These are phyloP conservation scores for Hawksworthiomyces lignivorus DNA, from an alignment of 2,329 filamentous ascomycete genomes.

Conservation along the genomic window DNA sequence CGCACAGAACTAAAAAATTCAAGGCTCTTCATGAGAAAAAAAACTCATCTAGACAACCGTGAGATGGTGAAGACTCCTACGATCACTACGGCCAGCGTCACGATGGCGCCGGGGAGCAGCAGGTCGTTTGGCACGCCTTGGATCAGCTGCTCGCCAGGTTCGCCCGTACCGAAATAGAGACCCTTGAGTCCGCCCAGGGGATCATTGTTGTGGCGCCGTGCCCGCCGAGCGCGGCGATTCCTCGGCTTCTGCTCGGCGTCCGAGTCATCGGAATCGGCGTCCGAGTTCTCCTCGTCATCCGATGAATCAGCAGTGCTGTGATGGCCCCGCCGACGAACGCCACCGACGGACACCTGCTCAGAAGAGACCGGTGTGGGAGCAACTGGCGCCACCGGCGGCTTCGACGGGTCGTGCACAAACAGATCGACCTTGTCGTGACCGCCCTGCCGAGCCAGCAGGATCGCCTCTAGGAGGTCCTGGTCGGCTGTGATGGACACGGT, in stretches of 20 bases:
- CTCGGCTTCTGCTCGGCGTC: conserved; percentile 8
- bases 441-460: conserved; percentile 69
- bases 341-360: conserved; percentile 40
- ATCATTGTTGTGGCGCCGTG: conserved; percentile 18
- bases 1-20: not conserved
- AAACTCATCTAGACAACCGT: conserved; percentile 44
- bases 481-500: conserved; percentile 95
- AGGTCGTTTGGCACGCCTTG: conserved; percentile 90
- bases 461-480: conserved; percentile 84
- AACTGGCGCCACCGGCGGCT: conserved; percentile 64
- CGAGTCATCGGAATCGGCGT: conserved; percentile 36
- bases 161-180: conserved; percentile 6
- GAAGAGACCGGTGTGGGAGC: conserved; percentile 27
- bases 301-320: conserved; percentile 20
- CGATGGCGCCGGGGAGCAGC: conserved; percentile 85
- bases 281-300: conserved; percentile 43
- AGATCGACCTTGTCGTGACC: conserved; percentile 90
- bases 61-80: conserved; percentile 86
- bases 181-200: conserved; percentile 9
- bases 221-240: conserved; percentile 24
- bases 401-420: conserved; percentile 88
- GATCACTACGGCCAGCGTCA: conserved; percentile 90
- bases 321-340: conserved; percentile 29
- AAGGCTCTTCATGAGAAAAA: no score
- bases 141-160: conserved; percentile 62